phyloP scores from a whole-genome alignment of 768 basidiomycete species.

The Leccinum barrowsii region DNA sequence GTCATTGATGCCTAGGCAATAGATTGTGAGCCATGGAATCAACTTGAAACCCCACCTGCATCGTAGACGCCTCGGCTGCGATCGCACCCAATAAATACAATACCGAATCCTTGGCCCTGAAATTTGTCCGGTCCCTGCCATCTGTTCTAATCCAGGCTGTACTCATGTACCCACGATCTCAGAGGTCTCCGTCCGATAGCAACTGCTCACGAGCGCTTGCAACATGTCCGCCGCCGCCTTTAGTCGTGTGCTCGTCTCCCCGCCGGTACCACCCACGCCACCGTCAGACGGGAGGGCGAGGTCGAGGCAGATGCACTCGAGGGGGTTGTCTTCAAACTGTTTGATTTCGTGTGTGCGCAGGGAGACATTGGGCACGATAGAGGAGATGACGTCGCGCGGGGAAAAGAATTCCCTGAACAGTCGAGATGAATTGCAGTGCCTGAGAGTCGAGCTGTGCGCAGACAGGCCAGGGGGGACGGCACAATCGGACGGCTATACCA shows the following conservation, averaged over 20 bases:
- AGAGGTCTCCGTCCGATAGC: constrained; percentile 70
- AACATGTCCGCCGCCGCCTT: constrained; percentile 96
- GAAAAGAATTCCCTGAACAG: constrained; percentile 46
- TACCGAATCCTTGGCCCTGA: too few relatives aligned
- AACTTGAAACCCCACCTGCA: too few relatives aligned
- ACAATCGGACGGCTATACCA: not conserved
- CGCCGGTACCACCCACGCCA: constrained; percentile 35
- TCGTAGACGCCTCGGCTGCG: too few relatives aligned
- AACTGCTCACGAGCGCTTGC: constrained; percentile 77
- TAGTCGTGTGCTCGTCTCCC: constrained; percentile 80
- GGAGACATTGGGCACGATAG: constrained; percentile 87
- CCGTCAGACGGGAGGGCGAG: constrained; percentile 58
- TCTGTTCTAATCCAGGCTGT: too few relatives aligned
- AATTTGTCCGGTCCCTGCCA: too few relatives aligned
- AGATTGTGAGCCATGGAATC: too few relatives aligned
- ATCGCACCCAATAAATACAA: too few relatives aligned
- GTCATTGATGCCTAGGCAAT: too few relatives aligned
- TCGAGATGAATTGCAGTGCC: constrained; percentile 86
- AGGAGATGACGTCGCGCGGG: constrained; percentile 70
- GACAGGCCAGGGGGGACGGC: not conserved
- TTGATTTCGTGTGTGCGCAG: constrained; percentile 89
- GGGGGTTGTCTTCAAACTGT: constrained; percentile 94
- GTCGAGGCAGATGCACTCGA: constrained; percentile 90
- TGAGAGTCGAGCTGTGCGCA: constrained; percentile 74
- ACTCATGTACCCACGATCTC: too few relatives aligned